Conservation (phyloP, 2,329 filamentous ascomycete genomes). For the Penicillium sp. region DNA sequence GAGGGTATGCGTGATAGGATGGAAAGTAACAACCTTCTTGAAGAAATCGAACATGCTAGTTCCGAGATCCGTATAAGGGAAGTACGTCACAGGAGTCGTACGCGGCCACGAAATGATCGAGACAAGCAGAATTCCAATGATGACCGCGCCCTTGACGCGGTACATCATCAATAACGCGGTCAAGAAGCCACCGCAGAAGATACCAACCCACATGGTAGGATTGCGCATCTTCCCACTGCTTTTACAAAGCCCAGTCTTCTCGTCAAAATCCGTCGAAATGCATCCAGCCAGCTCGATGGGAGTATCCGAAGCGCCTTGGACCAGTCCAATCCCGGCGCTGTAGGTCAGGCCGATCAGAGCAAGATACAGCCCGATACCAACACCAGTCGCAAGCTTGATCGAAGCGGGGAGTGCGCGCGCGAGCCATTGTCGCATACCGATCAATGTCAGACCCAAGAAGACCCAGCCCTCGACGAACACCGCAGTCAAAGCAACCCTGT, state of each 20-base stretch:
- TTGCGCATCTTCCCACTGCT: slow-evolving; percentile 74
- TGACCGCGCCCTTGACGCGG: slow-evolving; percentile 83
- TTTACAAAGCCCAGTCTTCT: slow-evolving; percentile 59
- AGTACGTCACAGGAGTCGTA: slow-evolving; percentile 73
- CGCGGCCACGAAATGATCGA: slow-evolving; percentile 89
- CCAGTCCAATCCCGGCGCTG: slow-evolving; percentile 76
- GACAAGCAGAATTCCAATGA: slow-evolving; percentile 78
- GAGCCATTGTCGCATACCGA: slow-evolving; percentile 85
- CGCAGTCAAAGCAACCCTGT: slow-evolving; percentile 74
- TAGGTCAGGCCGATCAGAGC: slow-evolving; percentile 69
- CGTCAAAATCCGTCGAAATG: slow-evolving; percentile 50
- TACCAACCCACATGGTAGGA: slow-evolving; percentile 83
- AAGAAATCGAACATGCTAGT: slow-evolving; percentile 80
- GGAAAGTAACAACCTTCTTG: slow-evolving; percentile 83
- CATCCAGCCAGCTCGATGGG: slow-evolving; percentile 79
- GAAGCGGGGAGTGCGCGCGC: slow-evolving; percentile 79
- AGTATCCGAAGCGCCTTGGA: slow-evolving; percentile 68
- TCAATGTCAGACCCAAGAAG: slow-evolving; percentile 75
- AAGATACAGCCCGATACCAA: slow-evolving; percentile 82
- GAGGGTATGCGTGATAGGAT: slow-evolving; percentile 70
- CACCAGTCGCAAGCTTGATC: slow-evolving; percentile 84
- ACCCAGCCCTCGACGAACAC: slow-evolving; percentile 88
- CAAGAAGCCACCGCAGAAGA: slow-evolving; percentile 80
- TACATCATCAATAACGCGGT: slow-evolving; percentile 82
- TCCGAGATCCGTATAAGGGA: slow-evolving; percentile 71